A percentile compares a stretch with the other conserved stretches of the same genome.
phyloP scores from a whole-genome alignment of 2,329 filamentous ascomycete species.

The Aspergillus pseudoglaucus region DNA sequence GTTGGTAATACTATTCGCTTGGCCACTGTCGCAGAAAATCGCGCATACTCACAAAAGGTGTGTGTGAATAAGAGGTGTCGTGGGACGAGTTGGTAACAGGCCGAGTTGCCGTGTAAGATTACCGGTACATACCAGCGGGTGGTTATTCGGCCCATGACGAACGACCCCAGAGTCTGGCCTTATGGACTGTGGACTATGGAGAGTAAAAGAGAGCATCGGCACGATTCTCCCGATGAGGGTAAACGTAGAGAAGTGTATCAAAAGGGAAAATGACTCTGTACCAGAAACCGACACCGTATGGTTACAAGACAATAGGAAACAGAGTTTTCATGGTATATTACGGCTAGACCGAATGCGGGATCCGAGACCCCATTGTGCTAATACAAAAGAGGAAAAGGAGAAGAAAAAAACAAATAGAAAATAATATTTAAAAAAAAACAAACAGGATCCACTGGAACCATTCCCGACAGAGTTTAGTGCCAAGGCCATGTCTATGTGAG shows the following conservation, averaged over 20 bases:
- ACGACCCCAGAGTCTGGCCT: not conserved
- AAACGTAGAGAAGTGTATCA: not conserved
- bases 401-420: slow-evolving; percentile 1
- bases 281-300: not conserved
- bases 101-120: slow-evolving; percentile 1
- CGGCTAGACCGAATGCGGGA: not conserved
- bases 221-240: no score
- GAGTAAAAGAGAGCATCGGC: no score
- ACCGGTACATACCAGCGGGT: not conserved
- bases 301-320: not conserved
- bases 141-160: slow-evolving; percentile 2
- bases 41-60: no score
- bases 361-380: not conserved
- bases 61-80: not conserved
- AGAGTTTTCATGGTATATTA: not conserved
- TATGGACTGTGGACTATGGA: no score
- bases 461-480: not conserved
- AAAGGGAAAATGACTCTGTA: not conserved
- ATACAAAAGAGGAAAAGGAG: not conserved
- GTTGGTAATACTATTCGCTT: not conserved
- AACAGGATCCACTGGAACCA: not conserved
- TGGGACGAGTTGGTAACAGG: not conserved
- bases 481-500: not conserved
- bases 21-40: no score
- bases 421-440: not conserved